These are phyloP conservation scores for Fusarium sp. DNA, from an alignment of 2,329 filamentous ascomycete species.

Conservation along the genomic window DNA sequence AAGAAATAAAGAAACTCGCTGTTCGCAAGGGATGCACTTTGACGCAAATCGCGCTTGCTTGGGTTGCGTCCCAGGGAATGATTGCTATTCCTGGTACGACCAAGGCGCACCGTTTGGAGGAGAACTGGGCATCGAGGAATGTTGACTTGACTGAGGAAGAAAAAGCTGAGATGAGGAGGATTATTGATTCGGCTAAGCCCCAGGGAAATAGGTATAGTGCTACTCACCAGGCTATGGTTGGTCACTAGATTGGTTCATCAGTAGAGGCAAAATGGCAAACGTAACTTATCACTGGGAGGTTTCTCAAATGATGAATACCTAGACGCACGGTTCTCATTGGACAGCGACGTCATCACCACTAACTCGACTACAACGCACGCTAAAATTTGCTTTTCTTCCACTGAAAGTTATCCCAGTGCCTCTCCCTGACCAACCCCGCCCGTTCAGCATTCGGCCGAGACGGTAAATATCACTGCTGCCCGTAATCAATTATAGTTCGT, in stretches of 20 bases:
- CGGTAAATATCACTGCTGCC: too few relatives aligned
- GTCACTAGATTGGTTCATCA: not conserved
- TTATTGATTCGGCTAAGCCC: not conserved
- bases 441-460: not conserved
- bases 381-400: not conserved
- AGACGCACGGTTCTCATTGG: too few relatives aligned
- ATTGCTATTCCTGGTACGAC: constrained; percentile 14
- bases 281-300: not conserved
- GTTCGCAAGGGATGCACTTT: not conserved
- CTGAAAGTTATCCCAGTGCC: not conserved
- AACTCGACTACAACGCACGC: not conserved
- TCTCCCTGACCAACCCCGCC: not conserved
- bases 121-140: not conserved
- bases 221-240: not conserved
- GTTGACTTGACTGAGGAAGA: not conserved
- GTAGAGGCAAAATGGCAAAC: not conserved
- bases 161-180: not conserved
- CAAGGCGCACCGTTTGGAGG: not conserved
- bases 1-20: not conserved
- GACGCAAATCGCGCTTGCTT: constrained; percentile 4
- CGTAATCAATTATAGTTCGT: not conserved
- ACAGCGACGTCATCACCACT: not conserved
- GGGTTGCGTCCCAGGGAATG: constrained; percentile 1
- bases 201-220: not conserved
- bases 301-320: not conserved